Evolutionary conservation across 306 rosid species (phyloP), one percentile per base, ranked within the genome.

Genomic region (Fragaria ananassa): DNA sequence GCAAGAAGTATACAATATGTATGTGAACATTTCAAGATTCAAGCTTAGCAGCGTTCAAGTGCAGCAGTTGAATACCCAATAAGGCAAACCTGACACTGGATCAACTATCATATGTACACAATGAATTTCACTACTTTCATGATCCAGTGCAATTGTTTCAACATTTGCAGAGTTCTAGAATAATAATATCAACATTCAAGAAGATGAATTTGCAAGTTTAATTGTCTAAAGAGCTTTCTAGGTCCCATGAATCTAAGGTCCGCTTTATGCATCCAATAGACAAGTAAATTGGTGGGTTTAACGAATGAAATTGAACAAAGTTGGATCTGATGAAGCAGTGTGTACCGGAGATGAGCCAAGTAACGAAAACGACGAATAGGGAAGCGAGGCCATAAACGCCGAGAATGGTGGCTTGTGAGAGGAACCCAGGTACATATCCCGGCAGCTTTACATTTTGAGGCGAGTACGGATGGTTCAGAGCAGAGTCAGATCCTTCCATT

Each of bases 261-360:
- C 75, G n/a, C 29, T 51, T 35, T 10, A 53, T 37, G 21, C 65
- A 72, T 72, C 37, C 37, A 50, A 11, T 54, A 35, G 50, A 35
- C 11, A 5, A 72, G 50, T 23, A 35, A 54, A 54, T 8, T 21
- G n/a, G 19, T 10, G 42, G 0, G 10, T 71, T n/a, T 18, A 2
- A 15, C 1, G 3, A 66, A 29, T 49, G 58, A 12, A 42, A 63
- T 50, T 44, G 39, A 61, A 72, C 12, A 44, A 64, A 78, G 18
- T 17, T 10, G 10, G 29, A 44, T 45, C 45, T 18, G 25, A 31
- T 31, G 34, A 31, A 31, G 34, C 34, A 31, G 34, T 31, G 34
- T 41, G 56, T 76, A 92, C 97, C 97, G 51, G 97, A 90, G 81
- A 87, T 46, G 78, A 88, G 53, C 96, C 93, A 95, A 71, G 81